Evolutionary conservation across 2,329 filamentous ascomycete genomes (phyloP).

Genomic region (Rutstroemia sp.): DNA sequence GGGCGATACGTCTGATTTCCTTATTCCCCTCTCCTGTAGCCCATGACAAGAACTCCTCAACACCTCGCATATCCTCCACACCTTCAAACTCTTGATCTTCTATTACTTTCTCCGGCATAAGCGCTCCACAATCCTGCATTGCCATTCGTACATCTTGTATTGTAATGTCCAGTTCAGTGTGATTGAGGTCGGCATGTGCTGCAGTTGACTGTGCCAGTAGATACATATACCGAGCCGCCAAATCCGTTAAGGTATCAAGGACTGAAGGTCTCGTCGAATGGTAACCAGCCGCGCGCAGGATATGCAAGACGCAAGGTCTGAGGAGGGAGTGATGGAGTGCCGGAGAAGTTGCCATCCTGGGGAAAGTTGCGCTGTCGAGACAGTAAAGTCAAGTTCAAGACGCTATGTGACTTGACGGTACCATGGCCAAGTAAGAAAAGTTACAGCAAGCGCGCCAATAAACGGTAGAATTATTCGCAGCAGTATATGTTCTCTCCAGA

Average conservation of each 20-base stretch:
- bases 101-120: constrained; percentile 60
- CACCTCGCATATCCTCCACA: constrained; percentile 70
- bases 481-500: not conserved
- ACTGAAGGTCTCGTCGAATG: constrained; percentile 74
- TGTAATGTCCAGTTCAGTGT: constrained; percentile 58
- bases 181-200: constrained; percentile 51
- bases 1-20: constrained; percentile 76
- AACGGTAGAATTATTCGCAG: not conserved
- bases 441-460: not conserved
- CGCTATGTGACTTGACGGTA: constrained; percentile 12
- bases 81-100: constrained; percentile 57
- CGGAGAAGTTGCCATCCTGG: constrained; percentile 34
- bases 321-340: constrained; percentile 69
- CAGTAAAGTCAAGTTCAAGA: constrained; percentile 18
- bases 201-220: constrained; percentile 68
- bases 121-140: constrained; percentile 69
- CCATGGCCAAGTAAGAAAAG: constrained; percentile 19
- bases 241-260: constrained; percentile 79
- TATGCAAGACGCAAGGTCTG: constrained; percentile 81
- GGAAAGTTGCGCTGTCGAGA: not conserved
- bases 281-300: constrained; percentile 86
- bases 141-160: constrained; percentile 80
- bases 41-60: constrained; percentile 76
- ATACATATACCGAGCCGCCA: constrained; percentile 73
- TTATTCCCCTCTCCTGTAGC: constrained; percentile 64